Base-by-base conservation (phyloP, 352 stramenopile genomes). In the Globisporangium perplexum region DNA sequence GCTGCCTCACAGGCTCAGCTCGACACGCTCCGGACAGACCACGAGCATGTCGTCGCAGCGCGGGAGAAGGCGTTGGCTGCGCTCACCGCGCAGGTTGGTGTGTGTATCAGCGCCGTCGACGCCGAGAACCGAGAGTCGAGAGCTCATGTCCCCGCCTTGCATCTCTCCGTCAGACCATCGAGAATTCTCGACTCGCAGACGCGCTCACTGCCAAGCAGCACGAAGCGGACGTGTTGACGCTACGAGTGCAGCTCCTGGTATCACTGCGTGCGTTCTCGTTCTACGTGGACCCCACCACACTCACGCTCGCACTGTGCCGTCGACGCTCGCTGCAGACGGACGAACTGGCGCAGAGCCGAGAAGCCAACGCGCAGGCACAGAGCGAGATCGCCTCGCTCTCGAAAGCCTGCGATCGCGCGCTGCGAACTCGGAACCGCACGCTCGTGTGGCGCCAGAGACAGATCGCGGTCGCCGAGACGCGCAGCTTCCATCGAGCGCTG, bases 401-500 rank as follows among this genome's bases (percentile, higher is more conserved):
- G 30, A 54, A 47, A 39, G 36, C 47, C 4, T 18, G 73, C 4
- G 57, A 64, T 36, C 58, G 28, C 20, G 53, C 59, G 20, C 1
- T 72, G 6, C 39, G 69, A 48, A 77, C 55, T 20, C 62, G 68
- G 44, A 77, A 77, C 53, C 62, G 70, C 39, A 61, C 53, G 31
- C 33, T 83, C 6, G 33, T 43, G 2, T 83, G 70, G 70, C 63
- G 55, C 53, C 63, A 59, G 44, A 50, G 46, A 10, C 48, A 55
- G 20, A 48, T 66, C 4, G 61, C 71, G 7, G 47, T 36, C 7
- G 35, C 22, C 1, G 6, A 12, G 8, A 12, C 48, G 4, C 36
- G 47, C 2, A 35, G 47, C 14, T 47, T 45, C 15, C 57, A 51
- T 7, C 61, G 36, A 11, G 45, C 42, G 5, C 42, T 60, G 14